These are phyloP conservation scores for Saccharomyces cerevisiae DNA, from an alignment of 805 yeast species.

Conservation along the genomic window DNA sequence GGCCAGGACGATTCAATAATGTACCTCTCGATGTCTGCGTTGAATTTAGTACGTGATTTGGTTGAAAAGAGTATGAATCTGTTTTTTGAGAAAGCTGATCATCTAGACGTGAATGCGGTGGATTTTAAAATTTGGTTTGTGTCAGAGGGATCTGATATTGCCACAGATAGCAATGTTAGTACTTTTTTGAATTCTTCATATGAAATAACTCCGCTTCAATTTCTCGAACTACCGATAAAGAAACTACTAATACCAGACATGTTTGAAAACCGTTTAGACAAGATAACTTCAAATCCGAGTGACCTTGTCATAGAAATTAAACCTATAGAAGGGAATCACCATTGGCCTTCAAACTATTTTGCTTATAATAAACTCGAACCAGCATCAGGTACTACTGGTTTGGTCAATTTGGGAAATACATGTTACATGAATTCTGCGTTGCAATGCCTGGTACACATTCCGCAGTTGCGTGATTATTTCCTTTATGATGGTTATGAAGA, in stretches of 20 bases:
- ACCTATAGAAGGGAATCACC: constrained; percentile 17
- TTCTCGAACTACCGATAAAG: constrained; percentile 20
- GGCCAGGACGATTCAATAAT: constrained; percentile 10
- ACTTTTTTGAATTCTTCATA: constrained; percentile 9
- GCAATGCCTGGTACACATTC: constrained; percentile 81
- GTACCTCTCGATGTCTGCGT: constrained; percentile 29
- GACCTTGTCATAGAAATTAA: constrained; percentile 32
- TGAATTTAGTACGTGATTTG: constrained; percentile 26
- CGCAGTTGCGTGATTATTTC: constrained; percentile 74
- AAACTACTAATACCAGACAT: constrained; percentile 19
- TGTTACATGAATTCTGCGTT: constrained; percentile 94
- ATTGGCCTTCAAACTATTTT: constrained; percentile 33
- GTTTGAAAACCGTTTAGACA: constrained; percentile 13
- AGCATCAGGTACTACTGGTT: constrained; percentile 48
- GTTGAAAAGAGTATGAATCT: constrained; percentile 13
- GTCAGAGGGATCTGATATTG: constrained; percentile 3
- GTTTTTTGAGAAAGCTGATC: constrained; percentile 18
- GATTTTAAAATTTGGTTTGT: constrained; percentile 23
- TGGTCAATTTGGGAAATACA: constrained; percentile 75
- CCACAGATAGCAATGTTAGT: constrained; percentile 4
- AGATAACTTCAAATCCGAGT: constrained; percentile 14
- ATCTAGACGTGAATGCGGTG: constrained; percentile 9
- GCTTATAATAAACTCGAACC: constrained; percentile 26
- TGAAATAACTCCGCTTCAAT: constrained; percentile 23
- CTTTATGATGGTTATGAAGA: constrained; percentile 46